Evolutionary conservation across 2,329 filamentous ascomycete species (phyloP).

Genomic region (Hawksworthiomyces lignivorus): DNA sequence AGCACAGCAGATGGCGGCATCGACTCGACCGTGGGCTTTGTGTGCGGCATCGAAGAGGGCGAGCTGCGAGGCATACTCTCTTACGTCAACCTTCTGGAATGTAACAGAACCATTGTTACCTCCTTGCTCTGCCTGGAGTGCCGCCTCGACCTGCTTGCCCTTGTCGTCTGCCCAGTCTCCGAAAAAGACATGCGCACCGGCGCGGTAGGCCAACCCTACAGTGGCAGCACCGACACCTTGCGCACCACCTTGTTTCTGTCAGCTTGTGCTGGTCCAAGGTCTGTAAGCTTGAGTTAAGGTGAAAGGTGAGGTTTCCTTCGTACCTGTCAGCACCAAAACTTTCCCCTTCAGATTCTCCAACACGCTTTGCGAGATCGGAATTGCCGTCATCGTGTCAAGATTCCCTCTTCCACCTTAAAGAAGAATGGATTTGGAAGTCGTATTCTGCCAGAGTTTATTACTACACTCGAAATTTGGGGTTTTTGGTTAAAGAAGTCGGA

Average conservation of each 20-base stretch:
- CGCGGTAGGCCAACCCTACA: slow-evolving; percentile 14
- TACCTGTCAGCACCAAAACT: slow-evolving; percentile 16
- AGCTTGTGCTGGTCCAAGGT: too few species aligned
- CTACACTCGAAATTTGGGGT: too few species aligned
- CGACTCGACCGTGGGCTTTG: slow-evolving; percentile 34
- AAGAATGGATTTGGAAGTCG: too few species aligned
- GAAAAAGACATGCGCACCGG: slow-evolving; percentile 20
- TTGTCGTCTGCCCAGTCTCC: slow-evolving; percentile 20
- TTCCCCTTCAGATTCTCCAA: slow-evolving; percentile 8
- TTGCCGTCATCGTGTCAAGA: too few species aligned
- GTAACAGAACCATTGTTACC: slow-evolving; percentile 9
- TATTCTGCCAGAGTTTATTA: too few species aligned
- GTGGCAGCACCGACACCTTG: slow-evolving; percentile 22
- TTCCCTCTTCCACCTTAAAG: too few species aligned
- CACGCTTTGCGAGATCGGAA: too few species aligned
- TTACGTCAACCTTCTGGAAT: slow-evolving; percentile 37
- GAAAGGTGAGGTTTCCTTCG: too few species aligned
- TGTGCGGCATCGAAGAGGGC: slow-evolving; percentile 38
- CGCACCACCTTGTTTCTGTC: slow-evolving; percentile 20
- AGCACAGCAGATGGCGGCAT: slow-evolving; percentile 41
- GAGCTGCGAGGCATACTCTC: slow-evolving; percentile 35
- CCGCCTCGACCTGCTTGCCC: slow-evolving; percentile 13
- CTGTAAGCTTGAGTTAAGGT: too few species aligned
- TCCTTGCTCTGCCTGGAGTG: slow-evolving; percentile 7
- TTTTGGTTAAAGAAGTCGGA: too few species aligned